Evolutionary conservation across 768 basidiomycete genomes (phyloP).

Genomic region (Xerocomellus chrysenteron): DNA sequence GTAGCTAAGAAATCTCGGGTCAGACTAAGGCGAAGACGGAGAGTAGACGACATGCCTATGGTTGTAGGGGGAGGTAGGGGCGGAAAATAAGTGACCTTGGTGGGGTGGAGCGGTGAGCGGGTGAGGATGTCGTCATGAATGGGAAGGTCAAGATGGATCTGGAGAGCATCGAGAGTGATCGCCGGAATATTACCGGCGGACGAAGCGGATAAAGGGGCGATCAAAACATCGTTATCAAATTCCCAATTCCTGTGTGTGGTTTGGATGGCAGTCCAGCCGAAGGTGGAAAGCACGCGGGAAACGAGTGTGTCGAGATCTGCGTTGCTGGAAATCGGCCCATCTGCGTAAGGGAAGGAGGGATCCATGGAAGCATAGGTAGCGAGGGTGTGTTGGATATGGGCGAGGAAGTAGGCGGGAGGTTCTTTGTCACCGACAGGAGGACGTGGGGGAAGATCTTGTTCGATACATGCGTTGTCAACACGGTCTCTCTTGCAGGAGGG

Average conservation of each 20-base stretch:
- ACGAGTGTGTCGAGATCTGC: conserved; percentile 46
- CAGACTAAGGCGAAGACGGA: neutral
- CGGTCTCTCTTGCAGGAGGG: conserved; percentile 9
- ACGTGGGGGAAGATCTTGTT: conserved; percentile 27
- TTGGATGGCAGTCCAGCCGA: conserved; percentile 37
- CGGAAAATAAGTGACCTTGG: conserved; percentile 26
- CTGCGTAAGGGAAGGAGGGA: conserved; percentile 29
- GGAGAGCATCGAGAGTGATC: conserved; percentile 19
- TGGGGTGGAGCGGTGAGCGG: conserved; percentile 24
- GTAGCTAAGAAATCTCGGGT: conserved; percentile 8
- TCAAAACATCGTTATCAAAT: conserved; percentile 27
- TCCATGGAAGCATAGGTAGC: conserved; percentile 46
- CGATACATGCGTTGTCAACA: conserved; percentile 10
- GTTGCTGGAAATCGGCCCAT: conserved; percentile 13
- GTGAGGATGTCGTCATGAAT: conserved; percentile 25
- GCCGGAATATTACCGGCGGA: neutral
- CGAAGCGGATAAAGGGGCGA: conserved; percentile 17
- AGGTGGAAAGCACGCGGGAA: conserved; percentile 39
- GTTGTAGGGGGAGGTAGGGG: conserved; percentile 11
- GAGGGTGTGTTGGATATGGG: conserved; percentile 45
- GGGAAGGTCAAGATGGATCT: conserved; percentile 28
- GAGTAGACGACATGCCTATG: conserved; percentile 15
- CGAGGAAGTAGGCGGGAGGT: conserved; percentile 32
- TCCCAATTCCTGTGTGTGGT: conserved; percentile 25
- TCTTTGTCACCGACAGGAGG: conserved; percentile 32